These are phyloP conservation scores for Smithsoniella earleae DNA, from an alignment of 163 green algal species.

Conservation along the genomic window DNA sequence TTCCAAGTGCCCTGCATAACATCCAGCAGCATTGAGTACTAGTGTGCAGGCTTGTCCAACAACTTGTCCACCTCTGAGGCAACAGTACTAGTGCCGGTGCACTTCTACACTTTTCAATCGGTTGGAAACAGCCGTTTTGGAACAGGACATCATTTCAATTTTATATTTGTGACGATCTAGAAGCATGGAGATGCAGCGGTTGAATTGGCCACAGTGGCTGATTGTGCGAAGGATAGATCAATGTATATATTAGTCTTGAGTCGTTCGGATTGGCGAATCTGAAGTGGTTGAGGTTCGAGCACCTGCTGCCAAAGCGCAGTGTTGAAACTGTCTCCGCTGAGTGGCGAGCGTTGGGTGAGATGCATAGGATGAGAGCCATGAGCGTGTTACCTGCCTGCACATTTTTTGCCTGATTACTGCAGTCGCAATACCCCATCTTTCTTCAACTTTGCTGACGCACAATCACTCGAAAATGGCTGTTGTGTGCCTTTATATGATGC, in stretches of 20 bases:
- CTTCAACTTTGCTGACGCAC: neutral
- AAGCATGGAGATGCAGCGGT: conserved; percentile 1
- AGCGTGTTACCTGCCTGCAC: conserved; percentile 8
- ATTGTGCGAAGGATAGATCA: neutral
- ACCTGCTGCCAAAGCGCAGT: conserved; percentile 18
- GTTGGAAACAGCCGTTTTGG: neutral
- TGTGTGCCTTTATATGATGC: too few relatives aligned
- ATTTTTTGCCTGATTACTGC: neutral
- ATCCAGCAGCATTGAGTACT: neutral
- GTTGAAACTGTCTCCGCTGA: conserved; percentile 8
- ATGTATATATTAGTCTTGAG: neutral
- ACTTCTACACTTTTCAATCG: neutral
- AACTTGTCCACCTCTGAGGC: too few relatives aligned
- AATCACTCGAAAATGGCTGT: too few relatives aligned
- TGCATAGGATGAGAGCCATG: conserved; percentile 29
- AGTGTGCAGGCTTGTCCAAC: neutral
- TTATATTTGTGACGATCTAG: neutral
- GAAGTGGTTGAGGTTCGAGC: neutral
- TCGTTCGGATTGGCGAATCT: neutral
- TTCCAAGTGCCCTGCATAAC: conserved; percentile 17
- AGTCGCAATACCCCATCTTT: neutral
- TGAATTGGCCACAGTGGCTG: neutral
- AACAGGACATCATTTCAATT: neutral
- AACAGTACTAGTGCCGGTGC: neutral
- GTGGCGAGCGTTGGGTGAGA: conserved; percentile 3